A percentile compares a stretch with the other conserved stretches of the same genome.
These are phyloP conservation scores for Ceratobasidium theobromae DNA, from an alignment of 1,284 basidiomycete species.

Conservation along the genomic window DNA sequence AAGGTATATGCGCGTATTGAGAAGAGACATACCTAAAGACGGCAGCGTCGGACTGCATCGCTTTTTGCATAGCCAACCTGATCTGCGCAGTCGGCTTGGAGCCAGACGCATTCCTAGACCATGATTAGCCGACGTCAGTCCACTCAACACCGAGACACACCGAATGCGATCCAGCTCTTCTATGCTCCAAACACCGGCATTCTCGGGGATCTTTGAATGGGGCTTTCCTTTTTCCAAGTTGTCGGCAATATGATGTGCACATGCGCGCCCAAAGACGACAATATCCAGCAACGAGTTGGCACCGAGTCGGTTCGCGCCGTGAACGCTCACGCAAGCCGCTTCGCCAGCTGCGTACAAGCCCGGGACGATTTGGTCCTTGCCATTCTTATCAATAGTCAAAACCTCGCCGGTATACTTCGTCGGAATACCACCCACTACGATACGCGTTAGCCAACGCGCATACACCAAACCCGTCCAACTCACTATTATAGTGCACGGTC, in stretches of 20 bases:
- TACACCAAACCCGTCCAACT: conserved; percentile 42
- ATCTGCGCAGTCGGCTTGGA: conserved; percentile 87
- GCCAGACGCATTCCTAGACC: conserved; percentile 69
- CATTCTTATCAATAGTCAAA: conserved; percentile 79
- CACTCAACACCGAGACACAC: conserved; percentile 40
- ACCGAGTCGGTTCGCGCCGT: conserved; percentile 98
- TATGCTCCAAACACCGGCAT: conserved; percentile 85
- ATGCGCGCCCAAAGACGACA: conserved; percentile 98
- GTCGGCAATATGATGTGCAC: conserved; percentile 96
- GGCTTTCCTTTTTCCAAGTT: conserved; percentile 87
- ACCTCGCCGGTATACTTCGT: conserved; percentile 99
- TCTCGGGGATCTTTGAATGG: conserved; percentile 85
- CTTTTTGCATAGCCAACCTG: conserved; percentile 96
- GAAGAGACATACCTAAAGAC: conserved; percentile 70
- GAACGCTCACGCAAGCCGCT: conserved; percentile 98
- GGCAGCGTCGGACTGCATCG: conserved; percentile 94
- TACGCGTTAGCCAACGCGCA: conserved; percentile 37
- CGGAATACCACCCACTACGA: conserved; percentile 96
- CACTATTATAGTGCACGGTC: conserved; percentile 95
- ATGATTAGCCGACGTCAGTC: not conserved
- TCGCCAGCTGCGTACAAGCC: conserved; percentile 99
- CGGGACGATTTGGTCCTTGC: conserved; percentile 93
- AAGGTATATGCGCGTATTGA: not conserved
- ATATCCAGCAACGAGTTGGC: conserved; percentile 99
- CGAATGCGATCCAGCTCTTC: conserved; percentile 90